Conservation (phyloP, 2,329 filamentous ascomycete genomes). For the Ceratocystis colombiana region DNA sequence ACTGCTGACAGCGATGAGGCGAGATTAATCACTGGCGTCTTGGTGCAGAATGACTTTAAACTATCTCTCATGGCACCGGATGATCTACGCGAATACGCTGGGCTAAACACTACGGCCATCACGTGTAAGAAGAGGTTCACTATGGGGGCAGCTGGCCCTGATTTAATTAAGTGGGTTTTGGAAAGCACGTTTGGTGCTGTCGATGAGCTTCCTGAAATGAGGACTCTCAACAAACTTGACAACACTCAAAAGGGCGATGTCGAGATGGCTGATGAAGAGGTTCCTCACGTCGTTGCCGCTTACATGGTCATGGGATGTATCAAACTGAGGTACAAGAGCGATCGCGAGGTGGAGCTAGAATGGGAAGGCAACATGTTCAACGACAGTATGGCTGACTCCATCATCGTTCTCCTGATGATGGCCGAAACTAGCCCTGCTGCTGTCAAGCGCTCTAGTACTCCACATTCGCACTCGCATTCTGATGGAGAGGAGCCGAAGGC, state of each 20-base stretch:
- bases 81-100: conserved; percentile 89
- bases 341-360: conserved; percentile 77
- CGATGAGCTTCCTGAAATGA: conserved; percentile 54
- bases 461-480: conserved; percentile 35
- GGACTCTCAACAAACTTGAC: conserved; percentile 33
- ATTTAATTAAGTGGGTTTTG: conserved; percentile 85
- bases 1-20: conserved; percentile 32
- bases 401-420: conserved; percentile 83
- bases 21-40: conserved; percentile 67
- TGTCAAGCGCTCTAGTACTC: conserved; percentile 57
- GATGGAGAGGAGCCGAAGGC: conserved; percentile 28
- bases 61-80: conserved; percentile 94
- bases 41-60: conserved; percentile 97
- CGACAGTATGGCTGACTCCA: conserved; percentile 93
- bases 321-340: conserved; percentile 63
- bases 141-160: conserved; percentile 76
- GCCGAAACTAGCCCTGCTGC: conserved; percentile 91
- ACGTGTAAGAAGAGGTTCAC: conserved; percentile 84
- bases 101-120: conserved; percentile 91
- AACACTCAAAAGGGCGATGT: conserved; percentile 31
- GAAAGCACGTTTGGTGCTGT: conserved; percentile 89
- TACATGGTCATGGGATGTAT: conserved; percentile 85
- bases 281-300: conserved; percentile 44
- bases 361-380: conserved; percentile 99
- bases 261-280: conserved; percentile 56